Conservation (phyloP, 768 basidiomycete genomes). For the Podaxis rugospora region DNA sequence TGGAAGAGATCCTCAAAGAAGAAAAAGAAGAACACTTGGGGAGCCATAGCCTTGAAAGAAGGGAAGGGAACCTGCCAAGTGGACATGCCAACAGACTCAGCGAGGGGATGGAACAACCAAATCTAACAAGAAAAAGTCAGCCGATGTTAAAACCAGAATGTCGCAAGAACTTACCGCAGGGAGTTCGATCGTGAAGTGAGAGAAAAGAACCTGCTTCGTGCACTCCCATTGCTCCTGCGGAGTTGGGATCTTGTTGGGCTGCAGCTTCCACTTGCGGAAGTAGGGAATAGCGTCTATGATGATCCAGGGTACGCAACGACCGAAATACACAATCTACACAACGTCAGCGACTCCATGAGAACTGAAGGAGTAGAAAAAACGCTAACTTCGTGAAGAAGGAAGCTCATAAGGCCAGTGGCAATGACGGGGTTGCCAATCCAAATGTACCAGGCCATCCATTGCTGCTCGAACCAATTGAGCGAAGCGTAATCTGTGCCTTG, state of each 20-base stretch:
- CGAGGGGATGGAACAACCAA: conserved; percentile 88
- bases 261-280: conserved; percentile 92
- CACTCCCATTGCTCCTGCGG: conserved; percentile 89
- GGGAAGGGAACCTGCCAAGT: conserved; percentile 96
- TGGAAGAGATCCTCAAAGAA: conserved; percentile 96
- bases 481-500: conserved; percentile 53
- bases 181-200: conserved; percentile 93
- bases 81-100: conserved; percentile 81
- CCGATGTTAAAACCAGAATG: no score
- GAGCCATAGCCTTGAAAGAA: conserved; percentile 56
- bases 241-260: conserved; percentile 81
- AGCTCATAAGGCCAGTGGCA: conserved; percentile 92
- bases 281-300: conserved; percentile 93
- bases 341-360: neutral
- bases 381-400: conserved; percentile 89
- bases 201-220: conserved; percentile 89
- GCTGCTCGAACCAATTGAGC: conserved; percentile 67
- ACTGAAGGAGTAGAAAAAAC: neutral
- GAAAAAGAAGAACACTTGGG: conserved; percentile 86
- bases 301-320: conserved; percentile 91
- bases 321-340: conserved; percentile 88
- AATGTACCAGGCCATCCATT: conserved; percentile 85
- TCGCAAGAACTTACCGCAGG: conserved; percentile 60
- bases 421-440: conserved; percentile 85
- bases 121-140: conserved; percentile 44